Conservation (phyloP, 768 basidiomycete species). For the Macrolepiota dolichaula region DNA sequence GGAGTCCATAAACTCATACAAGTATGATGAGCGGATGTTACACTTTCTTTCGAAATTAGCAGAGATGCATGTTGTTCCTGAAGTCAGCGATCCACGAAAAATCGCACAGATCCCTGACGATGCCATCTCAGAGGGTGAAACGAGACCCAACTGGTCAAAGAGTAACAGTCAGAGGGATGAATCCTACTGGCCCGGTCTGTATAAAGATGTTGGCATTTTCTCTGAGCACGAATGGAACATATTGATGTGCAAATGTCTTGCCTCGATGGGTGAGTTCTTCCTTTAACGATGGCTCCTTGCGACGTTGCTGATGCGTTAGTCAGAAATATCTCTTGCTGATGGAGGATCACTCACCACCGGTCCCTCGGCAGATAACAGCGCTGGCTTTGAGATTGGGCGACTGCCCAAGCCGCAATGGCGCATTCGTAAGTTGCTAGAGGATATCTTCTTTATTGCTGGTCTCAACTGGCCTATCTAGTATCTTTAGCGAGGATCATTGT, state of each 20-base stretch:
- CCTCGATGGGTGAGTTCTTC: slow-evolving; percentile 66
- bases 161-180: slow-evolving; percentile 29
- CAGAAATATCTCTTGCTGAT: slow-evolving; percentile 73
- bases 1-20: slow-evolving; percentile 86
- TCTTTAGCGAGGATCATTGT: slow-evolving; percentile 84
- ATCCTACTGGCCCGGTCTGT: slow-evolving; percentile 64
- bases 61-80: slow-evolving; percentile 79
- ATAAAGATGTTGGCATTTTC: slow-evolving; percentile 85
- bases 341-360: slow-evolving; percentile 74
- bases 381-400: slow-evolving; percentile 69
- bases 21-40: slow-evolving; percentile 88
- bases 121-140: slow-evolving; percentile 59
- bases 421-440: slow-evolving; percentile 47
- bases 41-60: slow-evolving; percentile 75
- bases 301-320: slow-evolving; percentile 2
- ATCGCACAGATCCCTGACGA: slow-evolving; percentile 69
- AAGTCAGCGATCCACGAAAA: slow-evolving; percentile 68
- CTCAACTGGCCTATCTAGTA: slow-evolving; percentile 34
- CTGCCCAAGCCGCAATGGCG: slow-evolving; percentile 73
- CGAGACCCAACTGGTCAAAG: slow-evolving; percentile 50
- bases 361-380: slow-evolving; percentile 69
- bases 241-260: slow-evolving; percentile 86
- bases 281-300: slow-evolving; percentile 9
- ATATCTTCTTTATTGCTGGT: slow-evolving; percentile 7
- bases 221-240: slow-evolving; percentile 80